Conservation (phyloP, 208 protist genomes). For the Endotrypanum monterogeii region DNA sequence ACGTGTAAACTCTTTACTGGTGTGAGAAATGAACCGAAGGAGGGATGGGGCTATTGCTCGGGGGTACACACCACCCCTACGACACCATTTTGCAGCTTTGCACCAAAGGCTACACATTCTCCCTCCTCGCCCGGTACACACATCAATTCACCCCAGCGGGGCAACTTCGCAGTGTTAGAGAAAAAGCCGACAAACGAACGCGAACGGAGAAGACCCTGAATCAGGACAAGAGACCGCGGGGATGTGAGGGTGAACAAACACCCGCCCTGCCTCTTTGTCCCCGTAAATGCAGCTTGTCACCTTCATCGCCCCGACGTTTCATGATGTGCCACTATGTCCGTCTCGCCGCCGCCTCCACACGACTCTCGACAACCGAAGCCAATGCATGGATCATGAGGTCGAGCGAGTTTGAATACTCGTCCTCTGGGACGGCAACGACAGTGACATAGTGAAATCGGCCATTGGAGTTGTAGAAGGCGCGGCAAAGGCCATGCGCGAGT, state of each 20-base stretch:
- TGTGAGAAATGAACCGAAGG: no score
- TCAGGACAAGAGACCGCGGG: neutral
- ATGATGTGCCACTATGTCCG: slow-evolving; percentile 29
- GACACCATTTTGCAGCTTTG: no score
- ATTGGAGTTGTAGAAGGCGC: slow-evolving; percentile 84
- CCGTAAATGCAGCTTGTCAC: neutral
- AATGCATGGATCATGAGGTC: slow-evolving; percentile 75
- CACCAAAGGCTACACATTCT: neutral
- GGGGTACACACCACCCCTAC: no score
- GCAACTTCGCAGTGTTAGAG: neutral
- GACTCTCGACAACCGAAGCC: slow-evolving; percentile 70
- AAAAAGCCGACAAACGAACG: neutral
- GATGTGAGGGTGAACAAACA: neutral
- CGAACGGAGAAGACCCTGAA: neutral
- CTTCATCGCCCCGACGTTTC: neutral
- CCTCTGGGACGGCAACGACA: slow-evolving; percentile 72
- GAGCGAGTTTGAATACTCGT: slow-evolving; percentile 63
- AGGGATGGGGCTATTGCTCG: no score
- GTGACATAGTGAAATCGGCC: slow-evolving; percentile 77
- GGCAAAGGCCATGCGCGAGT: slow-evolving; percentile 71
- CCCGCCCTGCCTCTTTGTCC: no score
- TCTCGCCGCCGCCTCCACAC: slow-evolving; percentile 68
- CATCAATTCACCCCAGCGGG: neutral
- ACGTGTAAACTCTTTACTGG: no score
- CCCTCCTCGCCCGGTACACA: neutral